These are phyloP conservation scores for Suillus subalutaceus DNA, from an alignment of 768 basidiomycete genomes.

Conservation along the genomic window DNA sequence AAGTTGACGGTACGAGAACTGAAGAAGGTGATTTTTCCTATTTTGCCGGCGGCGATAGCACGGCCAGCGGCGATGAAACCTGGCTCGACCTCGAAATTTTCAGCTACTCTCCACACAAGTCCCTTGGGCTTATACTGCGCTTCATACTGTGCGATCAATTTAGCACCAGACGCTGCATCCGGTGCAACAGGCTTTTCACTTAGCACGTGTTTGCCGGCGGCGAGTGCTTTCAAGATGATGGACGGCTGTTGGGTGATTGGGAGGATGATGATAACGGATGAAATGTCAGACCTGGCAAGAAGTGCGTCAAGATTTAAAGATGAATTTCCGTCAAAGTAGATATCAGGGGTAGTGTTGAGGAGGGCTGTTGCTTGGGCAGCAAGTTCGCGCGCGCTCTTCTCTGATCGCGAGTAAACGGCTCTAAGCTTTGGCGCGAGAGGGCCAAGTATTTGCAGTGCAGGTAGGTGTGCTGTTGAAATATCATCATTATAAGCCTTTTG, in stretches of 20 bases:
- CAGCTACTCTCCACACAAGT: conserved; percentile 79
- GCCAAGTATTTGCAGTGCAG: conserved; percentile 62
- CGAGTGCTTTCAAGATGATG: conserved; percentile 62
- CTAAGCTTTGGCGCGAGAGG: conserved; percentile 48
- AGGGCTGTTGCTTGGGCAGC: conserved; percentile 47
- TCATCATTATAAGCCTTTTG: conserved; percentile 25
- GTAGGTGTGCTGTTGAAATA: conserved; percentile 66
- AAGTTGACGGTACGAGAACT: conserved; percentile 53
- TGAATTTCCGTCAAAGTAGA: conserved; percentile 60
- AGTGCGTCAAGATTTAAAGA: conserved; percentile 58
- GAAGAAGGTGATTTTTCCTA: conserved; percentile 76
- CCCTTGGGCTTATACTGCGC: conserved; percentile 64
- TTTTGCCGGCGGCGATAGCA: conserved; percentile 57
- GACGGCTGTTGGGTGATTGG: conserved; percentile 78
- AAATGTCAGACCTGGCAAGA: conserved; percentile 68
- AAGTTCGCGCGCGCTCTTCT: conserved; percentile 57
- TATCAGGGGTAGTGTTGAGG: conserved; percentile 42
- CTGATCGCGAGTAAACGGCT: conserved; percentile 83
- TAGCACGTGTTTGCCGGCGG: conserved; percentile 84
- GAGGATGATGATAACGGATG: conserved; percentile 72
- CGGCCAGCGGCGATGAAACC: conserved; percentile 47
- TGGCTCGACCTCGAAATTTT: conserved; percentile 75
- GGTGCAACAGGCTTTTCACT: conserved; percentile 87
- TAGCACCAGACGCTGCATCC: conserved; percentile 63
- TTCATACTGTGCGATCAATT: conserved; percentile 70